These are phyloP conservation scores for Fermentozyma sake DNA, from an alignment of 1,139 yeast genomes.

Conservation along the genomic window DNA sequence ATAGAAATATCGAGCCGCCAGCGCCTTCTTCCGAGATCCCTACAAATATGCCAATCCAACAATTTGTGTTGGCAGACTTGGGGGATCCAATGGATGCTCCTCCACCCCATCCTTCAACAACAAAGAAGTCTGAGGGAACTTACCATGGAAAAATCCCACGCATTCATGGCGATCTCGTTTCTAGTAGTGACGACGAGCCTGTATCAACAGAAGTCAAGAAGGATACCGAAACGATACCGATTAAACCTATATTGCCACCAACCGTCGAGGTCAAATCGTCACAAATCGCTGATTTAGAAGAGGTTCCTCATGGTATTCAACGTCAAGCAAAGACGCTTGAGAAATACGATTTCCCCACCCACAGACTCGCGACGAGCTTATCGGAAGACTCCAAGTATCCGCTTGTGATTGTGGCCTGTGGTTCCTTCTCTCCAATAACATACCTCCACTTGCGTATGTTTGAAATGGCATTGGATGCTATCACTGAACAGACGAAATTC, in stretches of 20 bases:
- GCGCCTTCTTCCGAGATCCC: constrained; percentile 75
- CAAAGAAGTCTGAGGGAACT: constrained; percentile 9
- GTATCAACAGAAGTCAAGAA: constrained; percentile 6
- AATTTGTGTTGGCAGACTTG: constrained; percentile 71
- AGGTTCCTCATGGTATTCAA: constrained; percentile 89
- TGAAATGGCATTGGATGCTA: constrained; percentile 97
- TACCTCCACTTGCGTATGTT: constrained; percentile 94
- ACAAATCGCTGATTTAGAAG: constrained; percentile 91
- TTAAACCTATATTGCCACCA: constrained; percentile 31
- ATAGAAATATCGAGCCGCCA: constrained; percentile 59
- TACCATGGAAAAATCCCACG: constrained; percentile 39
- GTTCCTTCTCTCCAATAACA: constrained; percentile 94
- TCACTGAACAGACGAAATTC: constrained; percentile 84
- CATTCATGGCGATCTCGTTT: constrained; percentile 36
- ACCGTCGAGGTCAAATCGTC: constrained; percentile 51
- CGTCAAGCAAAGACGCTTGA: constrained; percentile 74
- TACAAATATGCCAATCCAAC: constrained; percentile 66
- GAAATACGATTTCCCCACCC: constrained; percentile 78
- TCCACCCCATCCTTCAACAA: constrained; percentile 47
- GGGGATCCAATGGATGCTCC: constrained; percentile 73
- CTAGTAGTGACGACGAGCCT: constrained; percentile 31
- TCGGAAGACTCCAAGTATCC: constrained; percentile 80
- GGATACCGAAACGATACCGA: constrained; percentile 2
- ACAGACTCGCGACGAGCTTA: constrained; percentile 69
- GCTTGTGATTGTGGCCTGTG: constrained; percentile 92